Evolutionary conservation across 495 filamentous ascomycete genomes (phyloP).

Genomic region (Penicillium daleae): DNA sequence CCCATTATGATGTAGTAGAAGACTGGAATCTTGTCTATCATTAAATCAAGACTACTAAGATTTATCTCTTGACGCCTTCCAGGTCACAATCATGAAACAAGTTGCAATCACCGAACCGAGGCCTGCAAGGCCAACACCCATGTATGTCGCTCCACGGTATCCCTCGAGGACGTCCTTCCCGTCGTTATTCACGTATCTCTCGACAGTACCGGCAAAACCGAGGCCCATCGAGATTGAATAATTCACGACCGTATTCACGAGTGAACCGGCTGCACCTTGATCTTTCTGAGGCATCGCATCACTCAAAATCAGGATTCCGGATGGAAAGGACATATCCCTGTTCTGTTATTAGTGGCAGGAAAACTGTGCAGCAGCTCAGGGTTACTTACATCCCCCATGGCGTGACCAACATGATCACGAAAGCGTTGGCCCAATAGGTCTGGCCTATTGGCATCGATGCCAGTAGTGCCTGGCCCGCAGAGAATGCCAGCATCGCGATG

Average conservation of each 20-base stretch:
- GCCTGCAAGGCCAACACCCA: slow-evolving; percentile 42
- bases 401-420: slow-evolving; percentile 50
- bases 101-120: slow-evolving; percentile 28
- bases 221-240: slow-evolving; percentile 69
- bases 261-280: slow-evolving; percentile 57
- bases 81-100: slow-evolving; percentile 24
- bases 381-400: slow-evolving; percentile 60
- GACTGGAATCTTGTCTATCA: background rate
- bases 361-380: slow-evolving; percentile 31
- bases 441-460: slow-evolving; percentile 43
- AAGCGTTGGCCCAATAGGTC: slow-evolving; percentile 50
- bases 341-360: slow-evolving; percentile 13
- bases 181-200: slow-evolving; percentile 54
- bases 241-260: slow-evolving; percentile 68
- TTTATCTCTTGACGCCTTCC: slow-evolving; percentile 10
- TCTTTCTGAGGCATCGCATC: slow-evolving; percentile 39
- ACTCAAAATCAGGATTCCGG: slow-evolving; percentile 40
- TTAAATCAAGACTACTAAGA: background rate
- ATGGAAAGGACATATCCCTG: slow-evolving; percentile 46
- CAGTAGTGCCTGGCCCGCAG: slow-evolving; percentile 39
- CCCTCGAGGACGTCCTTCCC: slow-evolving; percentile 41
- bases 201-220: slow-evolving; percentile 67
- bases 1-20: slow-evolving; percentile 5
- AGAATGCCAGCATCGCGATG: slow-evolving; percentile 49
- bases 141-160: slow-evolving; percentile 43